Evolutionary conservation across 1,139 yeast species (phyloP).

Genomic region (Zygosaccharomyces sapae): DNA sequence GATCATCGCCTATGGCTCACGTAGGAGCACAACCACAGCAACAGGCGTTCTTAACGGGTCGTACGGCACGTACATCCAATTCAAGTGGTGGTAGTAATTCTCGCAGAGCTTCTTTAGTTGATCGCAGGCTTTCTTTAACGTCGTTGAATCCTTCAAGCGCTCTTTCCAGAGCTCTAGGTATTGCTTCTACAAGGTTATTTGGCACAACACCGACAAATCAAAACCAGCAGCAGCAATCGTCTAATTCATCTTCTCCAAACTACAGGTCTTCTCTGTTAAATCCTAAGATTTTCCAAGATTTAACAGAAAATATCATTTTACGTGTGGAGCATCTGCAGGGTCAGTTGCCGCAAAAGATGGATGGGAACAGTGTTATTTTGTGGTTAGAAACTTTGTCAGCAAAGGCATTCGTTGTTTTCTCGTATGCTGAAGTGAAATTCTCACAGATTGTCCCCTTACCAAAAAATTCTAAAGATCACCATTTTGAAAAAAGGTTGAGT

Average conservation of each 20-base stretch:
- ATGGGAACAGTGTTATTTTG: slow-evolving; percentile 37
- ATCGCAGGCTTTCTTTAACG: slow-evolving; percentile 60
- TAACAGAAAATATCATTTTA: slow-evolving; percentile 36
- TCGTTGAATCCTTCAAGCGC: slow-evolving; percentile 82
- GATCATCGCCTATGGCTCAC: neutral
- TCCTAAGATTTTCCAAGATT: slow-evolving; percentile 30
- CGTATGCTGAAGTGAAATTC: slow-evolving; percentile 89
- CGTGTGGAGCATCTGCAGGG: slow-evolving; percentile 28
- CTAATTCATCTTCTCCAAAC: slow-evolving; percentile 15
- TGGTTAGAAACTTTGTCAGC: slow-evolving; percentile 76
- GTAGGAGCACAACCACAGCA: slow-evolving; percentile 6
- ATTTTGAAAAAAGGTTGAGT: slow-evolving; percentile 25
- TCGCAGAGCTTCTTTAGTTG: slow-evolving; percentile 43
- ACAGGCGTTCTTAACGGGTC: slow-evolving; percentile 20
- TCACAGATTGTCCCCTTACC: slow-evolving; percentile 78
- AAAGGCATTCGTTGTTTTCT: slow-evolving; percentile 81
- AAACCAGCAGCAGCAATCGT: slow-evolving; percentile 21
- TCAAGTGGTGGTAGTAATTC: slow-evolving; percentile 35
- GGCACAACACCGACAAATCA: slow-evolving; percentile 42
- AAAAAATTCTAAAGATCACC: slow-evolving; percentile 46
- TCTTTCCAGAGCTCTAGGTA: slow-evolving; percentile 76
- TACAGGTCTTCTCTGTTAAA: slow-evolving; percentile 24
- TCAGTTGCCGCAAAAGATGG: slow-evolving; percentile 16
- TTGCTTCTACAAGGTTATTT: slow-evolving; percentile 83
- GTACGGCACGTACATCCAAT: slow-evolving; percentile 35